A percentile compares a stretch with the other conserved stretches of the same genome.
phyloP scores from a whole-genome alignment of 805 yeast genomes.

The Ogataea pilisensis region DNA sequence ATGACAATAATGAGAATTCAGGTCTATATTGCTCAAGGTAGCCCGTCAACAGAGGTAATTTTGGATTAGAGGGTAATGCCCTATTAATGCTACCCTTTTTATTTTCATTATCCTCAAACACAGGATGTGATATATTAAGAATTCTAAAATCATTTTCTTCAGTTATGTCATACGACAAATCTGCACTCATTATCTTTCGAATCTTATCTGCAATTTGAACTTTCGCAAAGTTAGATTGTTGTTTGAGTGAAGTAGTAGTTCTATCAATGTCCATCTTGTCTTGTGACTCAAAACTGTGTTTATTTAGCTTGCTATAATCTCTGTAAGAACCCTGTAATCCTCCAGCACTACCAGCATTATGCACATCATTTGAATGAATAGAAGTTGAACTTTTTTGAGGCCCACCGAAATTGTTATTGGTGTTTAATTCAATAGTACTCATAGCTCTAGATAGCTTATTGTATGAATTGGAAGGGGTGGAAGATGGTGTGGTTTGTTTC shows the following conservation, averaged over 20 bases:
- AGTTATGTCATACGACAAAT: constrained; percentile 3
- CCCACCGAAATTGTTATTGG: too few species aligned
- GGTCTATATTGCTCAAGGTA: constrained; percentile 49
- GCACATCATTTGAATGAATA: too few species aligned
- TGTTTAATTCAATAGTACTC: constrained; percentile 7
- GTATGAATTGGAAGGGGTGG: constrained; percentile 7
- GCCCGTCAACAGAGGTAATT: constrained; percentile 28
- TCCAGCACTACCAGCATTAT: too few species aligned
- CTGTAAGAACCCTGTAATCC: background rate
- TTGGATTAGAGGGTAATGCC: too few species aligned
- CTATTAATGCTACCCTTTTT: too few species aligned
- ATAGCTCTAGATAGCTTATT: constrained; percentile 6
- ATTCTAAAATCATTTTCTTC: constrained; percentile 2
- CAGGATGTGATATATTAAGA: constrained; percentile 3
- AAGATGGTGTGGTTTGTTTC: constrained; percentile 13
- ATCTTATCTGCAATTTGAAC: constrained; percentile 10
- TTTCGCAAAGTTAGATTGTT: constrained; percentile 1
- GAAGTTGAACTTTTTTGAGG: background rate
- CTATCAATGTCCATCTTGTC: constrained; percentile 9
- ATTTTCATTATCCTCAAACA: background rate
- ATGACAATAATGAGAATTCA: constrained; percentile 47
- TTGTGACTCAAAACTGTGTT: constrained; percentile 2
- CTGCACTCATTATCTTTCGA: constrained; percentile 11
- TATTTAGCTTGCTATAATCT: background rate
- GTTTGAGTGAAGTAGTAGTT: constrained; percentile 9